These are phyloP conservation scores for Trametes cinnabarina DNA, from an alignment of 768 basidiomycete species.

Conservation along the genomic window DNA sequence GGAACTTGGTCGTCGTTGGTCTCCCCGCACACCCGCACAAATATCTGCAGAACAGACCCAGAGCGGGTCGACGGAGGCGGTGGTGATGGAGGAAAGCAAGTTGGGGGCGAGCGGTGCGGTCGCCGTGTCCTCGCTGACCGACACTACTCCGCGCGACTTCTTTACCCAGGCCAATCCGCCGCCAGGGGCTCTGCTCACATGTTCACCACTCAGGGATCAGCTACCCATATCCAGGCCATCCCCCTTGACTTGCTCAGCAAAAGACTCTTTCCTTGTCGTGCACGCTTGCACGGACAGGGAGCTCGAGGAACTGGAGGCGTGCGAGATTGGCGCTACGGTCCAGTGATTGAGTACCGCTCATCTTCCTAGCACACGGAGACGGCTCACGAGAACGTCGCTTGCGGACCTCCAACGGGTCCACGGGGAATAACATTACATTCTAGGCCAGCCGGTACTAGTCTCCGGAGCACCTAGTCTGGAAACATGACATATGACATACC, in stretches of 20 bases:
- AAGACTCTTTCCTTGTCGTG: not conserved
- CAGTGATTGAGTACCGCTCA: not conserved
- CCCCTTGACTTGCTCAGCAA: not conserved
- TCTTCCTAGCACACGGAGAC: slow-evolving; percentile 12
- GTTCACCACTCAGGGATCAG: not conserved
- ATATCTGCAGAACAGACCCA: not conserved
- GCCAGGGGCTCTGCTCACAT: slow-evolving; percentile 7
- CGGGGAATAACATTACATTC: slow-evolving; percentile 3
- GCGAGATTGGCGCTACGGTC: not conserved
- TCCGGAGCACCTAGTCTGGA: slow-evolving; percentile 12
- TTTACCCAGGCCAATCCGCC: slow-evolving; percentile 7
- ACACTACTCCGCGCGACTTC: slow-evolving; percentile 6
- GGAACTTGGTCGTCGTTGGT: not conserved
- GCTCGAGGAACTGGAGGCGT: no score
- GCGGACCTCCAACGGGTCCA: slow-evolving; percentile 4
- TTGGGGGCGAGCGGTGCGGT: not conserved
- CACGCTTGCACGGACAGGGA: no score
- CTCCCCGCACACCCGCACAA: not conserved
- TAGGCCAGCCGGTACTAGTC: slow-evolving; percentile 8
- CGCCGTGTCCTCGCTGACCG: not conserved
- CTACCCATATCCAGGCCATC: slow-evolving; percentile 1
- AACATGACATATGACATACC: slow-evolving; percentile 13
- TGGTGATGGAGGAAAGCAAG: not conserved
- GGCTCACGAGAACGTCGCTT: slow-evolving; percentile 5
- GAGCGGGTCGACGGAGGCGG: not conserved